Base-by-base conservation (phyloP, 345 rosid genomes). In the Microthlaspi erraticum region DNA sequence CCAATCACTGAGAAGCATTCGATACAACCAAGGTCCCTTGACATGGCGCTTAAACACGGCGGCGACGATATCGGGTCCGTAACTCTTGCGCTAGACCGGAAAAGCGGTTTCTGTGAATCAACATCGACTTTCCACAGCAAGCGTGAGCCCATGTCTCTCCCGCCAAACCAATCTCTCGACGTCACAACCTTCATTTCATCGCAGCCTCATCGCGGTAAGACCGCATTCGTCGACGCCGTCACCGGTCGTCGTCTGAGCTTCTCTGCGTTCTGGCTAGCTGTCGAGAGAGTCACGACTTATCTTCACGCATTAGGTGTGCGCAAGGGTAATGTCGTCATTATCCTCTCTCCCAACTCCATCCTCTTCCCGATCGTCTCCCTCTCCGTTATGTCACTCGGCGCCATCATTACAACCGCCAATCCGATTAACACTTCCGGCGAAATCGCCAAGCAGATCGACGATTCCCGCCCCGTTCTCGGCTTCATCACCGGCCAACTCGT, bases 301-400 rank as follows among this genome's bases (percentile, higher is more conserved):
- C 88, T 93, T 16, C 53, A 74, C 33, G 80, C 76, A n/a, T 78
- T 86, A 81, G 97, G 98, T 16, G 76, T 90, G 49, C 86, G 92
- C 38, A 93, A 93, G 71, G 92, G 96, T 9, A 65, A 86, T 64
- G 91, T 90, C 44, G 64, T 93, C 61, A 81, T 90, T 60, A 83
- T 91, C 68, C 88, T 93, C 55, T 86, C 98, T 17, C 94, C 97
- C 0, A 91, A 90, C 76, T 93, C 98, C 60, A 78, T 91, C 53
- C 87, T 76, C 83, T 91, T 88, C 83, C 97, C 98, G 4, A 38
- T 91, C 67, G 87, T 88, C 66, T 85, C 89, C 71, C 92, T 88
- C 78, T 81, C 98, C 72, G 94, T 91, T 7, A 84, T 93, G 97
- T 90, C 94, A 7, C 83, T 93, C 39, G 98, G 97, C 58, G 96